Evolutionary conservation across 2,329 filamentous ascomycete genomes (phyloP), one percentile per base, ranked within the genome.

Genomic region (Coniochaeta prunicola): DNA sequence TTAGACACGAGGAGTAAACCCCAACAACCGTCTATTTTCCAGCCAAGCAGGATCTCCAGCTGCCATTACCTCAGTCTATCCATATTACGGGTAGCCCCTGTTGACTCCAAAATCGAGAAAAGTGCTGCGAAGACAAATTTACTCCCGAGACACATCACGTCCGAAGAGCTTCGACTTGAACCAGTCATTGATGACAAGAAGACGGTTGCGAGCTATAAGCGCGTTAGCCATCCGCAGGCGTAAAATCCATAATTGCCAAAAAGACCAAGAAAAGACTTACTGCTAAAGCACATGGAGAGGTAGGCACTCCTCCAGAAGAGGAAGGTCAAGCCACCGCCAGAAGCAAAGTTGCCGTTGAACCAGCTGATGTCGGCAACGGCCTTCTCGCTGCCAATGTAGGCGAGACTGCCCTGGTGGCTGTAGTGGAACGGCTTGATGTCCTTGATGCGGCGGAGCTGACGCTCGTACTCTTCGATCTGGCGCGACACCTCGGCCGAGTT

Each of bases 251-350:
- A 4, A 31, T 6, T 12, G 33, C 19, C 24, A 26, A 2, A 31
- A 21, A 34, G 61, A 66, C 91, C 87, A 84, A 94, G 33, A 2
- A 31, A 21, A 34, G 61, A 66, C 91, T 87, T 84, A 94, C 91
- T 92, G 86, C 92, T 97, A 76, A 99, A 99, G 85, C 93, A 97
- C 94, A 99, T 99, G 82, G 91, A 97, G 74, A 99, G 80, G 76
- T 99, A 99, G 58, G 93, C 94, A 71, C 90, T 96, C 73, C 92
- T 85, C 94, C 94, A 99, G 86, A 99, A 99, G 66, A 97, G 84
- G 79, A 96, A 99, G 59, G 94, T 99, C 76, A 97, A 80, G 69
- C 89, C 91, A 72, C 94, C 94, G 71, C 93, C 94, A 53, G 88
- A 91, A 62, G 94, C 93, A 68, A 99, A 84, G 80, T 97, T 99